Evolutionary conservation across 257 asterid species (phyloP).

Genomic region (Solanum chilense): DNA sequence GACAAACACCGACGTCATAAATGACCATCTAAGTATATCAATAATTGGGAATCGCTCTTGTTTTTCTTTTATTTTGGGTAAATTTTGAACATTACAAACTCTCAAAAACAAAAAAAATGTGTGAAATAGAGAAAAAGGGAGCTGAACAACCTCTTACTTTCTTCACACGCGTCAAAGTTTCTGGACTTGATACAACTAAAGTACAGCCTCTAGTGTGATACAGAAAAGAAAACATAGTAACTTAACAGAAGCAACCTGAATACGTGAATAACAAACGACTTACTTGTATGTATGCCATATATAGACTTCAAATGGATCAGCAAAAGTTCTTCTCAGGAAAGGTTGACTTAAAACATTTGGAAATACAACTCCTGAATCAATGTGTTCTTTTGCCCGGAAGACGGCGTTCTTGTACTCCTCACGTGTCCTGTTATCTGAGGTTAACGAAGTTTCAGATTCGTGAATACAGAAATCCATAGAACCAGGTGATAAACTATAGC

Average conservation of each 20-base stretch:
- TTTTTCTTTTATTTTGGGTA: too few relatives aligned
- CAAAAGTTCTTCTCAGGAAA: conserved; percentile 74
- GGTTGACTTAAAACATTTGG: conserved; percentile 88
- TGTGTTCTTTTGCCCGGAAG: conserved; percentile 76
- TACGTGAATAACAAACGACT: conserved; percentile 24
- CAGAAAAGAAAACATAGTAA: not conserved
- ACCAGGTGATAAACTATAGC: conserved; percentile 38
- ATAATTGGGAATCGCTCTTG: too few relatives aligned
- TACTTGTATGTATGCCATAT: conserved; percentile 87
- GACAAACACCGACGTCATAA: too few relatives aligned
- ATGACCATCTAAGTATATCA: too few relatives aligned
- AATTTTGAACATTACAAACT: not conserved
- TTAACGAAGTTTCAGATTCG: conserved; percentile 19
- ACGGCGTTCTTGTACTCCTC: conserved; percentile 72
- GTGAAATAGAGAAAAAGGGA: too few relatives aligned
- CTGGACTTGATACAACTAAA: conserved; percentile 91
- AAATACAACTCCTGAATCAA: conserved; percentile 73
- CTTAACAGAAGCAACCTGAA: too few relatives aligned
- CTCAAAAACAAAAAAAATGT: not conserved
- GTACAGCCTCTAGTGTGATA: conserved; percentile 76
- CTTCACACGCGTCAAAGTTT: conserved; percentile 59
- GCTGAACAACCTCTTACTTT: conserved; percentile 33
- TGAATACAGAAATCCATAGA: conserved; percentile 33
- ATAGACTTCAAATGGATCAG: conserved; percentile 90
- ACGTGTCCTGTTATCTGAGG: conserved; percentile 51